These are phyloP conservation scores for Penicillium sumatraense DNA, from an alignment of 2,329 filamentous ascomycete species.

Conservation along the genomic window DNA sequence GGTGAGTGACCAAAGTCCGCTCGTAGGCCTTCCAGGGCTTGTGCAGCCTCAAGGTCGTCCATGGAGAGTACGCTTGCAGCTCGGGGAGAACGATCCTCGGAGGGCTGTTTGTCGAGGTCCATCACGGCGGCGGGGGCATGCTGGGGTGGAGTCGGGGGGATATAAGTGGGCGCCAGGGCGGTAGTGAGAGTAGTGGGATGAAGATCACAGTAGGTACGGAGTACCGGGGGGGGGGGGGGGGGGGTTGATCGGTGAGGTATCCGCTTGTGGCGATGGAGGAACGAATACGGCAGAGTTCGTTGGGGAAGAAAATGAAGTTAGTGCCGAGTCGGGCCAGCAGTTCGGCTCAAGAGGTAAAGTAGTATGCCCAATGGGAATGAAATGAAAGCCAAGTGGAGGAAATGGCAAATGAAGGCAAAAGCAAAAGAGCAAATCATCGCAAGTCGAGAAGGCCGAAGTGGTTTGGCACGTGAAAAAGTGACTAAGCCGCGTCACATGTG, in stretches of 20 bases:
- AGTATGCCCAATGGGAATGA: no score
- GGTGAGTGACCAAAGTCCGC: constrained; percentile 73
- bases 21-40: constrained; percentile 74
- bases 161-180: neutral
- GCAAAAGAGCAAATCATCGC: no score
- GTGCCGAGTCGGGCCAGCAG: no score
- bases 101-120: constrained; percentile 43
- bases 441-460: no score
- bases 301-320: no score
- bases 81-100: constrained; percentile 47
- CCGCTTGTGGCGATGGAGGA: no score
- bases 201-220: neutral
- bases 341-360: no score
- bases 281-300: neutral
- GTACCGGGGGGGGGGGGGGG: neutral
- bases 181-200: neutral
- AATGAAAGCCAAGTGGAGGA: no score
- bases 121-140: constrained; percentile 40
- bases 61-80: constrained; percentile 53
- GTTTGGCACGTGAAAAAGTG: no score
- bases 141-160: constrained; percentile 19
- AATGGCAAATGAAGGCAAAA: no score
- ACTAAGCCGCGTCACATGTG: no score
- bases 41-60: constrained; percentile 65
- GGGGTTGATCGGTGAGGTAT: no score